phyloP scores from a whole-genome alignment of 441 rosid species.

The Oxalis stricta region DNA sequence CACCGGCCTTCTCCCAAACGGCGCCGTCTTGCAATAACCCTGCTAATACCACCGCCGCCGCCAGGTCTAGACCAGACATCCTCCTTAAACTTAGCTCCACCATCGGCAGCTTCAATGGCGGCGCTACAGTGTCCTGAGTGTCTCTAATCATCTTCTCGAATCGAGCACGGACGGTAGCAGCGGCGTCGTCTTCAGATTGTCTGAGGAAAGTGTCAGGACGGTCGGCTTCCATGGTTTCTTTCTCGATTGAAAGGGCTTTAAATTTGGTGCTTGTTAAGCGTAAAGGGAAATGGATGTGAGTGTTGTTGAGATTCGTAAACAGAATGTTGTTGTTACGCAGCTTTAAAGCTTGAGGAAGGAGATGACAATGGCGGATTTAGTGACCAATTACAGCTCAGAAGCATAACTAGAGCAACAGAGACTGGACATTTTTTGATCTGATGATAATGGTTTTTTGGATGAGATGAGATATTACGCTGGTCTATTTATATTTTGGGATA shows the following conservation, averaged over 20 bases:
- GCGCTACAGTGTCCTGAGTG: constrained; percentile 59
- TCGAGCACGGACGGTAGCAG: constrained; percentile 41
- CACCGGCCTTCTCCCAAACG: constrained; percentile 94
- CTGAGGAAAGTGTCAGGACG: constrained; percentile 69
- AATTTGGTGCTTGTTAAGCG: background rate
- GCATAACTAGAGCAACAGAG: too few species aligned
- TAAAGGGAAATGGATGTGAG: background rate
- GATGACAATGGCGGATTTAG: too few species aligned
- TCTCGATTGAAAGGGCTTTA: constrained; percentile 64
- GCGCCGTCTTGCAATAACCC: constrained; percentile 87
- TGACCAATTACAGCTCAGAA: too few species aligned
- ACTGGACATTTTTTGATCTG: too few species aligned
- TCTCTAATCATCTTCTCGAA: constrained; percentile 84
- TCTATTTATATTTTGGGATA: too few species aligned
- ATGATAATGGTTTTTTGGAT: too few species aligned
- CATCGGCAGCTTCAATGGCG: constrained; percentile 52
- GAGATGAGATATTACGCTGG: too few species aligned
- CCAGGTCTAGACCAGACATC: constrained; percentile 98
- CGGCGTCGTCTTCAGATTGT: constrained; percentile 36
- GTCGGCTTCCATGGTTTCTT: constrained; percentile 55
- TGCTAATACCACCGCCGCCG: constrained; percentile 92
- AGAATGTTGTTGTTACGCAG: constrained; percentile 8
- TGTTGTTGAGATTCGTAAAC: background rate
- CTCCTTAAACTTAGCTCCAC: constrained; percentile 65
- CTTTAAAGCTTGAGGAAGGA: background rate